Conservation (phyloP, 345 rosid genomes). For the Erodium maritimum region DNA sequence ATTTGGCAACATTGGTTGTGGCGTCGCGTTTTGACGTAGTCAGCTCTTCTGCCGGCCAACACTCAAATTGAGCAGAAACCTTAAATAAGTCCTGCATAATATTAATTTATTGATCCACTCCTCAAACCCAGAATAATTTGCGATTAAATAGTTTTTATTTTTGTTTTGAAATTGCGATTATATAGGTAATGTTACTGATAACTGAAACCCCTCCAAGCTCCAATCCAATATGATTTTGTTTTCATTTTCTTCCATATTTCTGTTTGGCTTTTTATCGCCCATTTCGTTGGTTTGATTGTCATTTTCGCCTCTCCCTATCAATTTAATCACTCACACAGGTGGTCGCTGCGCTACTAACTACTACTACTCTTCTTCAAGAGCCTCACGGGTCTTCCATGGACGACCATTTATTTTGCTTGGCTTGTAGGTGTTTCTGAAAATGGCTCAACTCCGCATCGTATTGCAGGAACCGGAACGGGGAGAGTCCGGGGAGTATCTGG, state of each 20-base stretch:
- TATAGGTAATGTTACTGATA: no score
- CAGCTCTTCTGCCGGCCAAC: constrained; percentile 11
- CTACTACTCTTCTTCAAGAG: constrained; percentile 8
- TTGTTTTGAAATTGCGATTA: no score
- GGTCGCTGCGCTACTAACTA: neutral
- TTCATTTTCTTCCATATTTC: neutral
- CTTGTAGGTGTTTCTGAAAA: constrained; percentile 10
- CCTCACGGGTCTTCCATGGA: constrained; percentile 39
- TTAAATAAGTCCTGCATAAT: no score
- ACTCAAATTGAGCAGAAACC: no score
- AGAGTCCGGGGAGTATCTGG: constrained; percentile 27
- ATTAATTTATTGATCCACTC: no score
- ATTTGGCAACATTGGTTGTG: constrained; percentile 15
- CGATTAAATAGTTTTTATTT: no score
- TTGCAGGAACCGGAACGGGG: constrained; percentile 35
- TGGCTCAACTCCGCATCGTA: constrained; percentile 34
- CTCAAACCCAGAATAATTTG: no score
- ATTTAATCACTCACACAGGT: neutral
- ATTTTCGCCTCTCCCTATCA: neutral
- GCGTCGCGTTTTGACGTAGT: constrained; percentile 21
- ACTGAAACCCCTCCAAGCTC: constrained; percentile 4
- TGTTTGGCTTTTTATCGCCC: neutral
- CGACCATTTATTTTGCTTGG: neutral
- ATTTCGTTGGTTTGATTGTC: neutral
- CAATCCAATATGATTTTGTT: neutral